A percentile compares a stretch with the other conserved stretches of the same genome.
phyloP scores from a whole-genome alignment of 768 basidiomycete species.

The Naganishia randhawae region DNA sequence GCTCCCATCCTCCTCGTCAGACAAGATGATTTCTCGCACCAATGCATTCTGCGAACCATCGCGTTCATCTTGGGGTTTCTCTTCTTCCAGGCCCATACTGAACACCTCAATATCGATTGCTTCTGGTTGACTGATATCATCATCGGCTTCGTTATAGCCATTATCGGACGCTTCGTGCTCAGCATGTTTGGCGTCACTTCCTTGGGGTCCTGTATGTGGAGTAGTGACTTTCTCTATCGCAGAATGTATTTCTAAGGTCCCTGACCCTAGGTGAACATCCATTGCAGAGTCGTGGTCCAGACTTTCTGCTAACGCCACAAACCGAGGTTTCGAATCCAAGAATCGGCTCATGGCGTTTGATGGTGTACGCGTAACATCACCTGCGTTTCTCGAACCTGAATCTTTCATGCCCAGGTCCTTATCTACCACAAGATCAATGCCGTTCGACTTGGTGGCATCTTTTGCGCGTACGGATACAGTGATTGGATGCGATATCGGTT shows the following conservation, averaged over 20 bases:
- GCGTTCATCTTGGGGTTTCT: neutral
- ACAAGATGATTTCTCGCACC: slow-evolving; percentile 23
- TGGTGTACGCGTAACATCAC: slow-evolving; percentile 1
- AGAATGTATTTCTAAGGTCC: neutral
- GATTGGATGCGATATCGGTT: neutral
- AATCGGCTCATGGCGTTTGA: slow-evolving; percentile 20
- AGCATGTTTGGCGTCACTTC: neutral
- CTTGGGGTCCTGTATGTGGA: neutral
- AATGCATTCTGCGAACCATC: neutral
- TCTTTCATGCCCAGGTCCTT: neutral
- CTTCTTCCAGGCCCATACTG: neutral
- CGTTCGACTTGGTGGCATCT: neutral
- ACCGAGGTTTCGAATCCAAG: slow-evolving; percentile 6
- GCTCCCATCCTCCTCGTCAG: slow-evolving; percentile 4
- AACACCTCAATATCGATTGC: slow-evolving; percentile 13
- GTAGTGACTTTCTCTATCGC: neutral
- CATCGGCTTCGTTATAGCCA: neutral
- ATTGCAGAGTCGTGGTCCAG: neutral
- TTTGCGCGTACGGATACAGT: neutral
- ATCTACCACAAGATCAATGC: neutral
- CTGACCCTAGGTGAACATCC: neutral
- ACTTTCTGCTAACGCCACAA: neutral
- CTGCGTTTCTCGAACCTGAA: neutral
- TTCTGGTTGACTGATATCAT: neutral
- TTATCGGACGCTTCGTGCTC: neutral